These are phyloP conservation scores for Xanthoconium purpureum DNA, from an alignment of 768 basidiomycete genomes.

Conservation along the genomic window DNA sequence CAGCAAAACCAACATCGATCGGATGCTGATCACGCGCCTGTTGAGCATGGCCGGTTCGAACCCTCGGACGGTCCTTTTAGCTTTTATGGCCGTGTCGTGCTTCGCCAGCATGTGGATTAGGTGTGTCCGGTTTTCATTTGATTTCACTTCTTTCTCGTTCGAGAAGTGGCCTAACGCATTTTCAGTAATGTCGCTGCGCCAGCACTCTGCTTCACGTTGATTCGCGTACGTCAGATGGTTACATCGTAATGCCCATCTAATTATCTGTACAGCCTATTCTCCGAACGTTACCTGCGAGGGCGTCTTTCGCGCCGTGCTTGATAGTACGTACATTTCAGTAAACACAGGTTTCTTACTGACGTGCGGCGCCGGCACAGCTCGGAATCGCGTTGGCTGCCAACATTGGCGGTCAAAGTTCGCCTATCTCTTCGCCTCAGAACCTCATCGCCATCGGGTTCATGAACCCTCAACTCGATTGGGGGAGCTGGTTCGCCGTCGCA, in stretches of 20 bases:
- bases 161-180: constrained; percentile 4
- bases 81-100: constrained; percentile 94
- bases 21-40: constrained; percentile 85
- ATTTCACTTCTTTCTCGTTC: not conserved
- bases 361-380: constrained; percentile 49
- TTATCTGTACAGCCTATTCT: constrained; percentile 72
- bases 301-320: constrained; percentile 84
- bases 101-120: constrained; percentile 99
- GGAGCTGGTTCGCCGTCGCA: constrained; percentile 89
- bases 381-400: constrained; percentile 98
- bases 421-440: constrained; percentile 97
- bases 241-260: not conserved
- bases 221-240: constrained; percentile 58
- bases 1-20: constrained; percentile 93
- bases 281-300: constrained; percentile 81
- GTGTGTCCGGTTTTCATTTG: constrained; percentile 34
- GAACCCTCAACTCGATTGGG: constrained; percentile 86
- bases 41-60: constrained; percentile 86
- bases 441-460: constrained; percentile 88
- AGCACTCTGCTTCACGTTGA: constrained; percentile 93
- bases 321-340: constrained; percentile 56
- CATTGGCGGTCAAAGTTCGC: constrained; percentile 95
- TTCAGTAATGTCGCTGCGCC: constrained; percentile 93
- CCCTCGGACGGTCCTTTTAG: constrained; percentile 82
- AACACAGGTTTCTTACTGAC: not conserved